These are phyloP conservation scores for Pseudopyrenochaeta lycopersici DNA, from an alignment of 2,329 filamentous ascomycete genomes.

Conservation along the genomic window DNA sequence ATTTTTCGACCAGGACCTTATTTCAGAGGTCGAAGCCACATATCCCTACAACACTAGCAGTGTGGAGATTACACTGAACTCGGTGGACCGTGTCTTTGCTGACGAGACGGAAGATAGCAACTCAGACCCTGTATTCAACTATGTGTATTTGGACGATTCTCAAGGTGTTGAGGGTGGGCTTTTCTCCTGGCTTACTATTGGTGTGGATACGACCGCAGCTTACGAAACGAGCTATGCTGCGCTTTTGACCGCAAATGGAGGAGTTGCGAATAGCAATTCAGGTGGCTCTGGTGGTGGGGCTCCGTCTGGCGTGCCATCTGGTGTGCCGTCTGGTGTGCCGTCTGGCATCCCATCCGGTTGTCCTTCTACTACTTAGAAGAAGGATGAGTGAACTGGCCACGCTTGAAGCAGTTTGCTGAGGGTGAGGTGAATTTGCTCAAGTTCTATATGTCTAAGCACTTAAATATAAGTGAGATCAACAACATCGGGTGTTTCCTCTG, in stretches of 20 bases:
- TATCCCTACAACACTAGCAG: conserved; percentile 52
- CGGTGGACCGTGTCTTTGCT: background rate
- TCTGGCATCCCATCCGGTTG: background rate
- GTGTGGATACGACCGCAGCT: background rate
- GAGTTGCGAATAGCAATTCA: background rate
- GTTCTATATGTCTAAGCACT: no score
- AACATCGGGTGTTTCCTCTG: no score
- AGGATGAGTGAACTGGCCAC: no score
- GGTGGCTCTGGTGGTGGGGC: background rate
- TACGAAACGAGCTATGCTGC: background rate
- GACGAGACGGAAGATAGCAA: background rate
- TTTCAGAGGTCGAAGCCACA: conserved; percentile 57
- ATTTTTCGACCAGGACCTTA: conserved; percentile 68
- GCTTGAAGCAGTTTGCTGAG: no score
- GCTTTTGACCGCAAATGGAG: background rate
- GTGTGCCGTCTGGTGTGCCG: background rate
- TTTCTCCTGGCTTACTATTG: background rate
- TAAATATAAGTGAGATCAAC: no score
- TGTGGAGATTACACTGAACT: background rate
- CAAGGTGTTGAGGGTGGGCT: background rate
- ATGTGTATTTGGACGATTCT: background rate
- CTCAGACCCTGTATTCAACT: background rate
- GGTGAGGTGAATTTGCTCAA: no score
- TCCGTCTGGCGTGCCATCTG: background rate
- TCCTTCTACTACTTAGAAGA: background rate